Base-by-base conservation (phyloP, 2,329 filamentous ascomycete genomes). In the Aspergillaceae sp. region DNA sequence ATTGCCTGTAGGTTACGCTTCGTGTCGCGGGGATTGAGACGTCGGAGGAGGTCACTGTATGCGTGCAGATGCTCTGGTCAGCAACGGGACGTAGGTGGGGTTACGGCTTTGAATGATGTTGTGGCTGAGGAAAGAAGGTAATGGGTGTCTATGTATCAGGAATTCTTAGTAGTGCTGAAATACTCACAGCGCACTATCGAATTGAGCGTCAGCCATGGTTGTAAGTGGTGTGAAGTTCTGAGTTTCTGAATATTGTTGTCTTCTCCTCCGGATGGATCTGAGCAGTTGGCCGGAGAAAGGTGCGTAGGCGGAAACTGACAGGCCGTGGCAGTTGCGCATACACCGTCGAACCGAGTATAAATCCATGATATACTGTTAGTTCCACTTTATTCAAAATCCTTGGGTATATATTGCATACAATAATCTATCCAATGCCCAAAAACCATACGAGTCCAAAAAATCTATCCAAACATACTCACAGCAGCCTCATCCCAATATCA, bases 1-100 rank as follows among this genome's bases (percentile, higher is more conserved):
- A 98, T 89, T 61, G 83, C 79, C 70, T 86, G 84, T 60, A 98
- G 86, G 74, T 98, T 94, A 51, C 79, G 71, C 62, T 89, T 79
- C 46, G 91, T 96, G 71, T 92, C 82, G 67, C 94, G 94, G 38
- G 92, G 92, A 73, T 95, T 94, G 52, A 98, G 85, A 54, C 92
- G 92, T 60, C 92, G 91, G 70, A 98, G 91, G 65, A 98, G 90
- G 76, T 98, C 92, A 63, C 92, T 97, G 67, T 32, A 54, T 41
- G 46, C 40, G 47, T 48, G 46, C 3, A 26, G 38, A 37, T 45
- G 37, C 49, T 48, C 45, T 59, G 52, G 56, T 61, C 53, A 64
- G 61, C 58, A 38, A 38, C 36, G 36, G 57, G 36, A 50, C 50
- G 45, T 10, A 11, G 34, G 32, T 40, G 35, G 37, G 41, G 35